Evolutionary conservation across 345 rosid species (phyloP), one percentile per base, ranked within the genome.

Genomic region (Aurinia saxatilis): DNA sequence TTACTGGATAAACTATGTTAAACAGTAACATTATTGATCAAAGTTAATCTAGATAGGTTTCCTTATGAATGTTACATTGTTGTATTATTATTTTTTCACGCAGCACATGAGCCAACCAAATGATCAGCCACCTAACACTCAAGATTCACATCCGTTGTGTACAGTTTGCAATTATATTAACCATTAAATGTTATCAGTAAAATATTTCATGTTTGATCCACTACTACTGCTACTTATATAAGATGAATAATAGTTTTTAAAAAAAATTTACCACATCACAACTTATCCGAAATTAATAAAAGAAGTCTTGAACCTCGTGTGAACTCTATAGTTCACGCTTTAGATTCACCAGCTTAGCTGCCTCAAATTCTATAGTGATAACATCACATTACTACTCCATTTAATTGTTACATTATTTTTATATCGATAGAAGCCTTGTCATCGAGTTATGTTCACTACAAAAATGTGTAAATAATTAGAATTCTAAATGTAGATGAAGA

Each of bases 261-360:
- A 44, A 21, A 44, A 5, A 18, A 50, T 21, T 16, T 3, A 27
- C 3, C 36, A 33, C 60, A 41, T 34, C 10, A 42, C n/a, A 50
- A 30, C 66, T 59, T 41, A 59, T 50, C 46, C 33, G 14, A 27
- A 51, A 35, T 8, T 45, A 60, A 35, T 51, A 44, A 45, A 52
- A 17, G 31, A 61, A 61, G 38, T 69, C 40, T 60, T 53, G 41
- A 61, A 61, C 52, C 27, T 61, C 57, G 68, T 69, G 68, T 61
- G 68, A 53, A 61, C 50, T 69, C 14, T 12, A 21, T 21, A 12
- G 41, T 69, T 52, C 73, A 61, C 54, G 63, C 55, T 37, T 45
- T 38, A 49, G 45, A 68, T 29, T 23, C 53, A 41, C 52, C 23
- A 58, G 49, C 49, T 49, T 14, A 45, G 35, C 58, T 14, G 36